These are phyloP conservation scores for Pyrus pyrifolia DNA, from an alignment of 306 rosid genomes.

Conservation along the genomic window DNA sequence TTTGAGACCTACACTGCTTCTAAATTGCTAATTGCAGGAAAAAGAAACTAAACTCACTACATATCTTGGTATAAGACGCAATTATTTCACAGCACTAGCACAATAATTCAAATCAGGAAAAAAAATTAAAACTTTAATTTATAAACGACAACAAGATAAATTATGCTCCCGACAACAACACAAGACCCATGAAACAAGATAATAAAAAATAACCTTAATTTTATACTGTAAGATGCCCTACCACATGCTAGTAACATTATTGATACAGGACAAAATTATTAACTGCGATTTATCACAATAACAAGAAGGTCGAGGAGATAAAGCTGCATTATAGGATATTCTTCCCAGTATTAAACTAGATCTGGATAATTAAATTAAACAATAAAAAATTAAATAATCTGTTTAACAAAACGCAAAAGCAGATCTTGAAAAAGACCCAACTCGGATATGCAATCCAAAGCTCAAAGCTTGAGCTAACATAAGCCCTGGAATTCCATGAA, in stretches of 20 bases:
- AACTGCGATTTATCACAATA: not conserved
- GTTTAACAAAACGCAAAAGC: not conserved
- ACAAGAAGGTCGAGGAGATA: not conserved
- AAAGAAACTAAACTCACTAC: not conserved
- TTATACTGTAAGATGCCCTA: slow-evolving; percentile 2
- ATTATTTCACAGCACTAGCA: not conserved
- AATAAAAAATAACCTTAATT: not conserved
- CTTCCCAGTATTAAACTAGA: slow-evolving; percentile 7
- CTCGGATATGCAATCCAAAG: not conserved
- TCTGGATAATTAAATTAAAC: not conserved
- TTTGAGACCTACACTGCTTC: not conserved
- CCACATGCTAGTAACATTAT: not conserved
- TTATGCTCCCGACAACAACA: not conserved
- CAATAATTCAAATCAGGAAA: not conserved
- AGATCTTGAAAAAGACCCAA: not conserved
- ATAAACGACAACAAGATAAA: not conserved
- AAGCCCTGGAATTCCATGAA: slow-evolving; percentile 1
- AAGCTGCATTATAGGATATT: not conserved
- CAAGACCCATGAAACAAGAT: not conserved
- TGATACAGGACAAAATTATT: slow-evolving; percentile 20
- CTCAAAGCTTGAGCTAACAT: not conserved
- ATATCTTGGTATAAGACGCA: not conserved
- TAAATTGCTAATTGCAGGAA: not conserved
- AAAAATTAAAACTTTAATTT: not conserved
- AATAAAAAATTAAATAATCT: not conserved